Conservation (phyloP, 495 filamentous ascomycete species). For the Lophiotrema nucula region DNA sequence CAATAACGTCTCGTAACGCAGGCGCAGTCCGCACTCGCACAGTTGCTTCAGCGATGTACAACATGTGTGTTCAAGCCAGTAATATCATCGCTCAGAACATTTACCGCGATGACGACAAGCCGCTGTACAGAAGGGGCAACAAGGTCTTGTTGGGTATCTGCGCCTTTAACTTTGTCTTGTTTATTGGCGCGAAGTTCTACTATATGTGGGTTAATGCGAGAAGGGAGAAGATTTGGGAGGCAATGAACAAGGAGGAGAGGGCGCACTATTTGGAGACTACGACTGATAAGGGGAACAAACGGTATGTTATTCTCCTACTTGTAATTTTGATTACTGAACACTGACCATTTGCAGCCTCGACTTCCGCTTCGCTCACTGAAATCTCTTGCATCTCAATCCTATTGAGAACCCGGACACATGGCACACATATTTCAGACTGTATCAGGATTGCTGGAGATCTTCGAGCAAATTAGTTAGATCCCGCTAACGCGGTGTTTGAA, state of each 20-base stretch:
- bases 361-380: background rate
- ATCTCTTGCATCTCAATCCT: no score
- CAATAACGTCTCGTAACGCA: constrained; percentile 50
- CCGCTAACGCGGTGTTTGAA: no score
- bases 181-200: constrained; percentile 34
- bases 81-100: constrained; percentile 35
- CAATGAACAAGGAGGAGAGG: constrained; percentile 61
- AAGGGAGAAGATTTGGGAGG: constrained; percentile 53
- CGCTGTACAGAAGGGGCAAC: constrained; percentile 35
- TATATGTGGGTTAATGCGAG: constrained; percentile 32
- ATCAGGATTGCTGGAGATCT: no score
- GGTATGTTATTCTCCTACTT: constrained; percentile 39
- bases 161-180: constrained; percentile 28
- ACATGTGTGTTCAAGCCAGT: constrained; percentile 47
- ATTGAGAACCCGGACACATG: no score
- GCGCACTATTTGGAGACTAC: constrained; percentile 64
- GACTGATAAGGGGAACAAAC: constrained; percentile 67
- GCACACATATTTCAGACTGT: no score
- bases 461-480: no score
- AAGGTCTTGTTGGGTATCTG: constrained; percentile 33
- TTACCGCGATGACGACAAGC: constrained; percentile 36
- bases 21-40: constrained; percentile 58
- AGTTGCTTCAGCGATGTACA: constrained; percentile 58
- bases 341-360: background rate
- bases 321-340: background rate